Evolutionary conservation across 345 rosid genomes (phyloP).

Genomic region (Durio zibethinus): DNA sequence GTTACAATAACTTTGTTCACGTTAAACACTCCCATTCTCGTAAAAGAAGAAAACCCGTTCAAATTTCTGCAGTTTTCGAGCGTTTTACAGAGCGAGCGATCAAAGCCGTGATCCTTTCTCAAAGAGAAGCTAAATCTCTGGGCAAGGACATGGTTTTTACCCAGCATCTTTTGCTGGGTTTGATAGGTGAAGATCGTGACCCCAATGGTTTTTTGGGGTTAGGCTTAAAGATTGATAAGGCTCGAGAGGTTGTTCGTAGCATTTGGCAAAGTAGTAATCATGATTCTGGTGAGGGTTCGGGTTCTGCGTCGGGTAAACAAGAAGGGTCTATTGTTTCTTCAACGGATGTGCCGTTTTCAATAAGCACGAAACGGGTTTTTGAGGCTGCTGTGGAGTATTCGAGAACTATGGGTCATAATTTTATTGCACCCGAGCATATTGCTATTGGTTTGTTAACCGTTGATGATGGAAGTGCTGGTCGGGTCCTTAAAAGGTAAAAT

Average conservation of each 20-base stretch:
- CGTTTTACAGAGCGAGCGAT: slow-evolving; percentile 82
- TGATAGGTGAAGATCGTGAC: slow-evolving; percentile 75
- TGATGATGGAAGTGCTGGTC: slow-evolving; percentile 85
- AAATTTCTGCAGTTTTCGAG: slow-evolving; percentile 77
- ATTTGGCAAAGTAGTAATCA: slow-evolving; percentile 49
- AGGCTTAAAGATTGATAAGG: slow-evolving; percentile 58
- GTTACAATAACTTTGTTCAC: slow-evolving; percentile 21
- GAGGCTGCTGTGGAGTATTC: slow-evolving; percentile 98
- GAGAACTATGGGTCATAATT: slow-evolving; percentile 73
- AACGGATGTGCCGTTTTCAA: slow-evolving; percentile 67
- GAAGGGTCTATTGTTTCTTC: slow-evolving; percentile 29
- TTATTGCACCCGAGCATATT: slow-evolving; percentile 89
- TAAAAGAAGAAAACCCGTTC: slow-evolving; percentile 40
- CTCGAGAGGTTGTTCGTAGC: slow-evolving; percentile 63
- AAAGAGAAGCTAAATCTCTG: slow-evolving; percentile 67
- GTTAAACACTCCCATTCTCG: slow-evolving; percentile 22
- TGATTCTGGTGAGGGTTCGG: slow-evolving; percentile 15
- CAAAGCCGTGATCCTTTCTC: slow-evolving; percentile 76
- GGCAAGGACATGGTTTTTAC: slow-evolving; percentile 83
- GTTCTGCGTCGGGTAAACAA: slow-evolving; percentile 19
- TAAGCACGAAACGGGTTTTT: slow-evolving; percentile 77
- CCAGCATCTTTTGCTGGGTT: slow-evolving; percentile 78
- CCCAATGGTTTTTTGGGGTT: slow-evolving; percentile 82
- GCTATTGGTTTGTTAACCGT: slow-evolving; percentile 82
- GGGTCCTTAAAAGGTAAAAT: slow-evolving; percentile 71